These are phyloP conservation scores for Diutina catenulata DNA, from an alignment of 1,139 yeast genomes.

Conservation along the genomic window DNA sequence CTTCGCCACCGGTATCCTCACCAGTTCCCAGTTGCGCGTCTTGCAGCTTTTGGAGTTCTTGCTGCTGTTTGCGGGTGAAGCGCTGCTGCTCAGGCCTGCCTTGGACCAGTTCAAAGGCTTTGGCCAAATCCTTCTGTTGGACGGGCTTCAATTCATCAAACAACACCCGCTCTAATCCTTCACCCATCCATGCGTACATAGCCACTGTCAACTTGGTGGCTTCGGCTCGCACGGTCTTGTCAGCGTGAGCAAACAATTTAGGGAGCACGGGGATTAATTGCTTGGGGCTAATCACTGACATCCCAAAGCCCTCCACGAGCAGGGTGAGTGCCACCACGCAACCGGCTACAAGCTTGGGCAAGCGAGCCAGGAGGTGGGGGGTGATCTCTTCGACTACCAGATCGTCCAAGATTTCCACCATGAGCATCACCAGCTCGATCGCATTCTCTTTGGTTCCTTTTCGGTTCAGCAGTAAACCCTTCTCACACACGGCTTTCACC, in stretches of 20 bases:
- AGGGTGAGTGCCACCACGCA: conserved; percentile 44
- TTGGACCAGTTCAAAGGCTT: conserved; percentile 47
- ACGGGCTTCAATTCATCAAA: conserved; percentile 77
- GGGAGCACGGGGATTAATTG: conserved; percentile 48
- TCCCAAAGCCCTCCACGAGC: conserved; percentile 59
- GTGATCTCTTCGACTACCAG: conserved; percentile 57
- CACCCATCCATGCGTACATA: conserved; percentile 69
- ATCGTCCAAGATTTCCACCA: conserved; percentile 54
- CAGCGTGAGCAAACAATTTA: conserved; percentile 76
- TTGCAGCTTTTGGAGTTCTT: conserved; percentile 12
- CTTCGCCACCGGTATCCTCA: conserved; percentile 7
- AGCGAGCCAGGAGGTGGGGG: conserved; percentile 48
- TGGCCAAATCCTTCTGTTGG: conserved; percentile 76
- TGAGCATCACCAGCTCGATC: conserved; percentile 45
- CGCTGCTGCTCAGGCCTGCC: conserved; percentile 44
- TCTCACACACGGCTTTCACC: conserved; percentile 58
- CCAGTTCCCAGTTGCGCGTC: too few species aligned
- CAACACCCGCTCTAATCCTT: conserved; percentile 43
- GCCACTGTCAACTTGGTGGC: conserved; percentile 61
- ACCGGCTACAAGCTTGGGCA: conserved; percentile 75
- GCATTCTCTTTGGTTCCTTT: conserved; percentile 63
- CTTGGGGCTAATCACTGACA: conserved; percentile 46
- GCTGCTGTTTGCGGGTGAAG: conserved; percentile 38
- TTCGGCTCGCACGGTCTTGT: conserved; percentile 74
- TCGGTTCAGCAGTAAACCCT: conserved; percentile 67